These are phyloP conservation scores for Fusarium circinatum DNA, from an alignment of 2,329 filamentous ascomycete species.

Conservation along the genomic window DNA sequence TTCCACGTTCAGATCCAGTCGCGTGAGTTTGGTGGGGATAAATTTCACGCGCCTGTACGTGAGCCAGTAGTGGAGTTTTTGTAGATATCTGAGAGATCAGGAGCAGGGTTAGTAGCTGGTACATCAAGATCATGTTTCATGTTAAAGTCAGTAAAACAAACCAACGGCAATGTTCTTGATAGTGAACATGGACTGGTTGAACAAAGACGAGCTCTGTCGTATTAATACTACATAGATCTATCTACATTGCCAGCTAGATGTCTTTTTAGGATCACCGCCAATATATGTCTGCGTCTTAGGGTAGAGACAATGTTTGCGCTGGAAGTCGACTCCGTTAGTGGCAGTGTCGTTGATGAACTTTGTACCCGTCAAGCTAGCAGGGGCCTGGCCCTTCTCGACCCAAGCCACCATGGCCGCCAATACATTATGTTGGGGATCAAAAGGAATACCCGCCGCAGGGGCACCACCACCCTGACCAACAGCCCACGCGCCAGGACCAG, in stretches of 20 bases:
- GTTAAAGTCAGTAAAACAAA: too few species aligned
- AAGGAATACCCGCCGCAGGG: constrained; percentile 21
- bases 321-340: constrained; percentile 6
- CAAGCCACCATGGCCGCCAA: constrained; percentile 60
- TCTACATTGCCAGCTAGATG: constrained; percentile 7
- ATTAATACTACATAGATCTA: neutral
- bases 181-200: rapidly evolving
- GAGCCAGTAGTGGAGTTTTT: neutral
- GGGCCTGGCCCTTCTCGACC: constrained; percentile 56
- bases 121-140: neutral
- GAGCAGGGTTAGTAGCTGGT: rapidly evolving
- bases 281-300: constrained; percentile 16
- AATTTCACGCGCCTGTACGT: neutral
- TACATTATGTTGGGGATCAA: constrained; percentile 55
- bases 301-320: constrained; percentile 20
- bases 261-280: neutral
- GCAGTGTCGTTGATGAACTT: constrained; percentile 36
- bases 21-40: neutral
- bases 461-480: constrained; percentile 42
- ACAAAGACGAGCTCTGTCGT: neutral
- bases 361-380: constrained; percentile 52
- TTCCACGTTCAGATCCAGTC: neutral
- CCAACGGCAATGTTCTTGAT: too few species aligned
- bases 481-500: constrained; percentile 56
- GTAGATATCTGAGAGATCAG: neutral